phyloP scores from a whole-genome alignment of 345 rosid species.

The Carallia brachiata region DNA sequence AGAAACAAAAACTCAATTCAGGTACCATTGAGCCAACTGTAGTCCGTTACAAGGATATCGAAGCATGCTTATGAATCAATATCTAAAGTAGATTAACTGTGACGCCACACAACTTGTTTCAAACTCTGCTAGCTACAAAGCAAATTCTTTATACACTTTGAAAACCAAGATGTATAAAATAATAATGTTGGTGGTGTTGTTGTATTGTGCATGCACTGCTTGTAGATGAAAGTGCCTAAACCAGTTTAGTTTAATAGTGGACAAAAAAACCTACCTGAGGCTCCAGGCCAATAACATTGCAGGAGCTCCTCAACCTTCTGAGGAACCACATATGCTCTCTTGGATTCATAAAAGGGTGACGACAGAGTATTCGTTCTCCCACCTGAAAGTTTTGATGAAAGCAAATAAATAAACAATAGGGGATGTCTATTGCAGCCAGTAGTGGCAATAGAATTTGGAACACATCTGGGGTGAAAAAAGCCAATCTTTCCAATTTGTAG shows the following conservation, averaged over 20 bases:
- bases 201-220: not conserved
- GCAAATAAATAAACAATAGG: not conserved
- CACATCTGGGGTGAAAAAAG: too few relatives aligned
- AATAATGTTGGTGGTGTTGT: not conserved
- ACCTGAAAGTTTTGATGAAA: constrained; percentile 39
- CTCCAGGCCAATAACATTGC: constrained; percentile 90
- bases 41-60: not conserved
- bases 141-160: too few relatives aligned
- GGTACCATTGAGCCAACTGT: not conserved
- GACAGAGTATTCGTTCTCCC: constrained; percentile 85
- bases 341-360: constrained; percentile 97
- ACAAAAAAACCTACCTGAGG: constrained; percentile 51
- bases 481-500: too few relatives aligned
- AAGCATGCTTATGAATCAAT: not conserved
- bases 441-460: too few relatives aligned
- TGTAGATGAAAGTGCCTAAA: not conserved
- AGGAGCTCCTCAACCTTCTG: constrained; percentile 85
- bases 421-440: too few relatives aligned
- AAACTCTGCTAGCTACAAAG: too few relatives aligned
- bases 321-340: constrained; percentile 93
- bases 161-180: not conserved
- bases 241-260: not conserved
- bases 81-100: not conserved
- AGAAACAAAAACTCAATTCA: constrained; percentile 2
- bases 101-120: not conserved